Evolutionary conservation across 495 filamentous ascomycete species (phyloP), one percentile per base, ranked within the genome.

Genomic region (Penicillium crystallinum): DNA sequence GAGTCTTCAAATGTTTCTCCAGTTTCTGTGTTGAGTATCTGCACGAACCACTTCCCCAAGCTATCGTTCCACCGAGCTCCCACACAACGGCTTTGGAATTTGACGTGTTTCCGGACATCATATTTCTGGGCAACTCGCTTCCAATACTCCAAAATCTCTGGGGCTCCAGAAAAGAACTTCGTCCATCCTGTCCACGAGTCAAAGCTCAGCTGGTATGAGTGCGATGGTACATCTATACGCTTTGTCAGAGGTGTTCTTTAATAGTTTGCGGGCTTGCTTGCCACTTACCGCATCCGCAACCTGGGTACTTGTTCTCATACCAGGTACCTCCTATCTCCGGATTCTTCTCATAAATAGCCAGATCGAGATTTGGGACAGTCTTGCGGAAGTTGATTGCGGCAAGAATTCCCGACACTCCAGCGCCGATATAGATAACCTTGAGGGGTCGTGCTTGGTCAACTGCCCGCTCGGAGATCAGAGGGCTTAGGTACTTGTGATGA

Each of bases 261-360:
- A n/a, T n/a, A n/a, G n/a, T n/a, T 12, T 4, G 31, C 7, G 23
- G 3, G 3, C 3, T 27, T 27, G 3, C 31, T 34, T 34, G 31
- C 31, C 31, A 62, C 69, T 2, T 60, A 71, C 69, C 74, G 60
- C 79, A 82, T 17, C 77, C 77, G n/a, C 83, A 81, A 15, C 85
- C 85, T 0, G 84, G 83, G 61, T 90, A 89, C 52, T 73, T 70
- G 47, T 89, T 88, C 64, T 87, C 84, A 37, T 79, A 81, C 85
- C 85, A 90, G 1, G 84, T 86, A 1, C 86, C 86, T 31, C 84
- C 82, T 53, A 88, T 74, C 41, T 86, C 86, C 1, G 64, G 63
- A 55, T 91, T 91, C 76, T 91, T 91, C 64, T 93, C 89, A 65
- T 89, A 93, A 31, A 88, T 81, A 23, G 77, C 74, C 23, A 84